These are phyloP conservation scores for Candida wancherniae DNA, from an alignment of 805 yeast genomes.

Conservation along the genomic window DNA sequence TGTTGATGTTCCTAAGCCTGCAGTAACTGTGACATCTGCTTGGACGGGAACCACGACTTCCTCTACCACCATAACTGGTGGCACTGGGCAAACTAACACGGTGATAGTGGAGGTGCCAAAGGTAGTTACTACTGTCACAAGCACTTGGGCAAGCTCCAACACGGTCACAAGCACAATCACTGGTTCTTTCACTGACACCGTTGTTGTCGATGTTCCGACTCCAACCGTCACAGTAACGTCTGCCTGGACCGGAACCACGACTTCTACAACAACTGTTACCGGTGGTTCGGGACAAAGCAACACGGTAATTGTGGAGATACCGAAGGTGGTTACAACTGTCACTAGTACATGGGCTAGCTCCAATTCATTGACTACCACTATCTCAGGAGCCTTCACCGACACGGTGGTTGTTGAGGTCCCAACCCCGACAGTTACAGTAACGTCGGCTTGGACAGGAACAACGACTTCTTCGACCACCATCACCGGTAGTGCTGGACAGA, in stretches of 20 bases:
- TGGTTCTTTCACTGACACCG: constrained; percentile 3
- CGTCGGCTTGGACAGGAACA: constrained; percentile 14
- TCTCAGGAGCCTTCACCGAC: constrained; percentile 1
- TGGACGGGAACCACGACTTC: constrained; percentile 1
- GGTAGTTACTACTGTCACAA: constrained; percentile 13
- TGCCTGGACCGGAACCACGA: constrained; percentile 8
- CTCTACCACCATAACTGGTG: constrained; percentile 1
- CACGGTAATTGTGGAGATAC: constrained; percentile 11
- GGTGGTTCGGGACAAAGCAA: constrained; percentile 7
- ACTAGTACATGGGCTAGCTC: not conserved
- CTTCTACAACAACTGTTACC: constrained; percentile 4
- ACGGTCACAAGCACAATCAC: constrained; percentile 11
- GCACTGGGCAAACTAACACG: constrained; percentile 7
- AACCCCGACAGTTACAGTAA: constrained; percentile 8
- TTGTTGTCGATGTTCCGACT: constrained; percentile 10
- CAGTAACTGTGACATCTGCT: constrained; percentile 1
- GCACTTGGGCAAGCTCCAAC: constrained; percentile 12
- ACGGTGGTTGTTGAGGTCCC: constrained; percentile 13
- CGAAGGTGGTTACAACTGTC: not conserved
- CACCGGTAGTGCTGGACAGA: constrained; percentile 11
- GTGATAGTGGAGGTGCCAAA: constrained; percentile 15
- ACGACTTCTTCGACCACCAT: constrained; percentile 7
- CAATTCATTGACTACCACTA: not conserved
- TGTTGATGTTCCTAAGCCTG: constrained; percentile 8
- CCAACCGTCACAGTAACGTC: constrained; percentile 6